These are phyloP conservation scores for Oenanthe sinensis DNA, from an alignment of 129 eudicot genomes.

Conservation along the genomic window DNA sequence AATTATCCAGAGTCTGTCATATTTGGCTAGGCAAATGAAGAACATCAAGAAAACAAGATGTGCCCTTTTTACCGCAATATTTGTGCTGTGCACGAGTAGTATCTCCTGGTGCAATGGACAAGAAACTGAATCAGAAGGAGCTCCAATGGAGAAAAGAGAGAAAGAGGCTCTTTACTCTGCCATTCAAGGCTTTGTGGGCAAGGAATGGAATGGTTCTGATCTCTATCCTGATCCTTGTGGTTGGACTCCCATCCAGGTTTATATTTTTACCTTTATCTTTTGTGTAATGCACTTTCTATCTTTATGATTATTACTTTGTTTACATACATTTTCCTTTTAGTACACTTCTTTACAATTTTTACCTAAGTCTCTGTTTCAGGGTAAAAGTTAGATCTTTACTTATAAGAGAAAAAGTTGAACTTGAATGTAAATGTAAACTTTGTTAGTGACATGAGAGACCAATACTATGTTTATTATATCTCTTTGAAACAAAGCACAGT, in stretches of 20 bases:
- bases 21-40: conserved; percentile 2
- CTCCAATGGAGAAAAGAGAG: conserved; percentile 33
- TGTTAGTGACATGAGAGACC: neutral
- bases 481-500: neutral
- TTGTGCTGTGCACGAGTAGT: neutral
- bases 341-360: neutral
- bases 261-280: neutral
- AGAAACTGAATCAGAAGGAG: conserved; percentile 16
- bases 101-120: conserved; percentile 5
- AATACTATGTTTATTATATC: neutral
- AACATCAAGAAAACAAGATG: neutral
- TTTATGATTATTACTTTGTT: neutral
- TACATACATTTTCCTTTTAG: neutral
- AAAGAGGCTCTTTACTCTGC: conserved; percentile 33
- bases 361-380: neutral
- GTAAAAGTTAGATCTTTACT: neutral
- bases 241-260: conserved; percentile 49
- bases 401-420: neutral
- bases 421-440: neutral
- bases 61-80: neutral
- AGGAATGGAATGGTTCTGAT: conserved; percentile 42
- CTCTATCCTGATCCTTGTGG: conserved; percentile 53
- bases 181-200: conserved; percentile 42
- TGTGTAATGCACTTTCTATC: neutral
- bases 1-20: neutral